Conservation (phyloP, 345 rosid species). For the Punica granatum region DNA sequence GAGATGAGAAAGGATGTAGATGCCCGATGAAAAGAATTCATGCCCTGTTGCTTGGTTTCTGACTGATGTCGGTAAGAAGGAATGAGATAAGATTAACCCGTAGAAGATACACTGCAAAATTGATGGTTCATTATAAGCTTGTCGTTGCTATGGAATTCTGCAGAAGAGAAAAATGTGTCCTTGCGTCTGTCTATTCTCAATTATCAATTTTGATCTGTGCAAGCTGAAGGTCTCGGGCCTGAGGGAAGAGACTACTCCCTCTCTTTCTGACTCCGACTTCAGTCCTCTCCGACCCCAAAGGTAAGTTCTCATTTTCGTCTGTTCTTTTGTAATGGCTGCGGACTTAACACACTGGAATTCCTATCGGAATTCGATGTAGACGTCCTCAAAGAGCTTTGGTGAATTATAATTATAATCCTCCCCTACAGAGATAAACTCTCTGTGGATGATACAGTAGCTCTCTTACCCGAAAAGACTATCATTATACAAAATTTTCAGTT, state of each 20-base stretch:
- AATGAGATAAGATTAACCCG: neutral
- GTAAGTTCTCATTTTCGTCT: neutral
- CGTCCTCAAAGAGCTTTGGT: too few species aligned
- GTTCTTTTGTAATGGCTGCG: too few species aligned
- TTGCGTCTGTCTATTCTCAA: neutral
- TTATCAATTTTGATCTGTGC: neutral
- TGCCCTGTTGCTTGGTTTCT: neutral
- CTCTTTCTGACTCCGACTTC: too few species aligned
- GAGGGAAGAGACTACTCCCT: neutral
- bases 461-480: neutral
- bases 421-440: neutral
- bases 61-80: neutral
- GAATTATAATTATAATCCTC: too few species aligned
- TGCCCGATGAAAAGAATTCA: neutral
- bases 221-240: neutral
- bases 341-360: too few species aligned
- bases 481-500: slow-evolving; percentile 13
- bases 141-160: neutral
- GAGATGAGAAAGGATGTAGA: too few species aligned
- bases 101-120: neutral
- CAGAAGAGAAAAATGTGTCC: neutral
- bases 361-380: neutral
- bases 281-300: neutral
- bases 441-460: neutral
- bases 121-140: neutral